A percentile compares a stretch with the other conserved stretches of the same genome.
Conservation (phyloP, 163 green algal genomes). For the Volvox carteri region DNA sequence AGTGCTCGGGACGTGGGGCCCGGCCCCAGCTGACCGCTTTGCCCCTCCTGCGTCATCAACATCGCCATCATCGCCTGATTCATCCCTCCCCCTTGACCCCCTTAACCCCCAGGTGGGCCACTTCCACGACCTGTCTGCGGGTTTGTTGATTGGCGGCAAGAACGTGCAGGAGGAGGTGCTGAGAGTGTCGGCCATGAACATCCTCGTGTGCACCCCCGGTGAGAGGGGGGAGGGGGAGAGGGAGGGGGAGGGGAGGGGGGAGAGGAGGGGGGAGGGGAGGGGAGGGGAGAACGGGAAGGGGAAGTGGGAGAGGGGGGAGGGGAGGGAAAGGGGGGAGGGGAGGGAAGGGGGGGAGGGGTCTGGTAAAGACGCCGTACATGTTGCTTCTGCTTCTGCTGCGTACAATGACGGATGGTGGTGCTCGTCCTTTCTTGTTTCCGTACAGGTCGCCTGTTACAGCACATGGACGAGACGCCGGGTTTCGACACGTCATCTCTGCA, state of each 20-base stretch:
- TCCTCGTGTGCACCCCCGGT: conserved; percentile 91
- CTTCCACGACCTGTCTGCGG: conserved; percentile 79
- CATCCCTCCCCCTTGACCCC: not conserved
- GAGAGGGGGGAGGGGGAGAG: not conserved
- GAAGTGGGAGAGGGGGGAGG: too few relatives aligned
- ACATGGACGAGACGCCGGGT: conserved; percentile 99
- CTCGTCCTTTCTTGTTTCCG: too few relatives aligned
- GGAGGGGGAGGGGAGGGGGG: not conserved
- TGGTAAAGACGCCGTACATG: too few relatives aligned
- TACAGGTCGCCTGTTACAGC: conserved; percentile 93
- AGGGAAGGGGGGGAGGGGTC: not conserved
- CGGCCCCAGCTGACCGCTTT: too few relatives aligned
- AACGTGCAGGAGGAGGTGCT: conserved; percentile 89
- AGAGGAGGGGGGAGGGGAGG: not conserved
- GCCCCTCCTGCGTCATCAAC: too few relatives aligned
- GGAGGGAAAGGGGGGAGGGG: not conserved
- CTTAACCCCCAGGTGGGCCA: conserved; percentile 66
- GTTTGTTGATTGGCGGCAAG: conserved; percentile 96
- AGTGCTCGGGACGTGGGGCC: too few relatives aligned
- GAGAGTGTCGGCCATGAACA: conserved; percentile 85
- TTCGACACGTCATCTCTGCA: conserved; percentile 90
- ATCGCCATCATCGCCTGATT: too few relatives aligned
- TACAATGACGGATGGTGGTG: too few relatives aligned
- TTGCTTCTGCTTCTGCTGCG: too few relatives aligned
- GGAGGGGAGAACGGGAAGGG: not conserved